Base-by-base conservation (phyloP, 2,329 filamentous ascomycete species). In the Apiospora saccharicola region DNA sequence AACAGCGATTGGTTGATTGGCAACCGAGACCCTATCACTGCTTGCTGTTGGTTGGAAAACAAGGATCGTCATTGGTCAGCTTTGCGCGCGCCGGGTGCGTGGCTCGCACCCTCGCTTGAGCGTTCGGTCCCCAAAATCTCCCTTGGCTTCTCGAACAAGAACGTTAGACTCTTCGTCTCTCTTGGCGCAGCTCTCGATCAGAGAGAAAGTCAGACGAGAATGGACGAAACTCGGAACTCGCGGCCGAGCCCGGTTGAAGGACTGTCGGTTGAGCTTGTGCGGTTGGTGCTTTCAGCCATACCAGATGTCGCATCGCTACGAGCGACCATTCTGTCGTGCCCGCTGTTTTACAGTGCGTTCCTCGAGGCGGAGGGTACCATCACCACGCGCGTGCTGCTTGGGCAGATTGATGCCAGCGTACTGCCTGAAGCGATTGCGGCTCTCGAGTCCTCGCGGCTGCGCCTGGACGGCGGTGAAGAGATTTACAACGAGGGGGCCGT, bases 381-480 rank as follows among this genome's bases (percentile, higher is more conserved):
- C 16, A 57, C 46, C 12, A 37, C 26, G 10, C 14, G 41, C 13
- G 71, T 73, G n/a, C 57, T 74, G 37, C 69, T 71, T 24, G 71
- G 68, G 67, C 67, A 73, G 46, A 24, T 73, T n/a, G 71, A 70
- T 46, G 46, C 43, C 16, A 30, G 16, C 24, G 73, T 74, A 37
- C 26, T 73, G 22, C 70, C 67, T 8, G 70, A 73, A 16, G 73
- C 71, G 12, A 73, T 71, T n/a, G 57, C 68, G 4, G 61, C 71
- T 30, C 24, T 4, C 24, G 69, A 69, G 43, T 70, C 61, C 34
- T 53, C 57, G 7, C 14, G 44, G 49, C 16, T 71, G 43, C 16
- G 24, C 43, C 49, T 57, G 14, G 3, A 22, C 4, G 26, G n/a
- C 7, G 7, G 14, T n/a, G 26, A 5, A 19, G 72, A 26, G n/a